phyloP scores from a whole-genome alignment of 2,329 filamentous ascomycete species.

The Cladobotryum mycophilum region DNA sequence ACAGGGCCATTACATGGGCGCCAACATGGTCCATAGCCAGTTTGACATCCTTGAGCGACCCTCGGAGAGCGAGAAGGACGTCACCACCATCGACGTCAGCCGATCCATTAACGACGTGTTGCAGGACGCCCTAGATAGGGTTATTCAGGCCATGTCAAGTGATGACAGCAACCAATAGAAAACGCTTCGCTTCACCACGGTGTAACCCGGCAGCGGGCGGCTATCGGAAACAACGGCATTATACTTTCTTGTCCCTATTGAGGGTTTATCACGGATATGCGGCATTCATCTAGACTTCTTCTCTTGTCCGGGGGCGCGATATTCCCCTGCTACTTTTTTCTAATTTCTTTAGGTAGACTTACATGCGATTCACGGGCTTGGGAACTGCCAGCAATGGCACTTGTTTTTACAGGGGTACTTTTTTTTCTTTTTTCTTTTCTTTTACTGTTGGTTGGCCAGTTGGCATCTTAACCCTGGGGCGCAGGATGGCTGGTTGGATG shows the following conservation, averaged over 20 bases:
- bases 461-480: too few species aligned
- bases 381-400: too few species aligned
- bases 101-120: constrained; percentile 53
- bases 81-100: constrained; percentile 65
- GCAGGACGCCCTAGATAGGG: constrained; percentile 50
- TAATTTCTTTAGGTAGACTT: background rate
- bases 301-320: background rate
- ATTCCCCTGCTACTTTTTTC: background rate
- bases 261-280: background rate
- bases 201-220: background rate
- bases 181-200: background rate
- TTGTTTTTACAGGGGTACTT: too few species aligned
- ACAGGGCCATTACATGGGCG: constrained; percentile 90
- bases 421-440: background rate
- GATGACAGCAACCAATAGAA: constrained; percentile 16
- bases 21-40: constrained; percentile 90
- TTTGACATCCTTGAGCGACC: constrained; percentile 84
- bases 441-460: background rate
- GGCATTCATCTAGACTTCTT: background rate
- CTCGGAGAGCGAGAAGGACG: constrained; percentile 61
- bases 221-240: background rate
- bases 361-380: too few species aligned
- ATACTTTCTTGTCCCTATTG: constrained; percentile 2
- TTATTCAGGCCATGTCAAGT: constrained; percentile 44
- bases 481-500: too few species aligned